phyloP scores from a whole-genome alignment of 179 eudicot genomes.

The Silene vulgaris region DNA sequence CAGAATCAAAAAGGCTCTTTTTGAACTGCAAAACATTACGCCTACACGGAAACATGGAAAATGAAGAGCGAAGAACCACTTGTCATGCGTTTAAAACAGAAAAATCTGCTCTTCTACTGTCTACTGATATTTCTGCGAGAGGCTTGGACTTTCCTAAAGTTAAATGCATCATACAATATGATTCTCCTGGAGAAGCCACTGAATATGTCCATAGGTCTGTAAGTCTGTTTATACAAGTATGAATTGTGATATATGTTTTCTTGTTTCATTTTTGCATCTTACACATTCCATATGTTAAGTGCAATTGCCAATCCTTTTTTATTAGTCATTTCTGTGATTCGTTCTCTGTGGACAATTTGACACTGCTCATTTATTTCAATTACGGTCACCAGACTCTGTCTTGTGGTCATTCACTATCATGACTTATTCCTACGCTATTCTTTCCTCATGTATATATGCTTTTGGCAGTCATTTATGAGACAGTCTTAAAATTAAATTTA shows the following conservation, averaged over 20 bases:
- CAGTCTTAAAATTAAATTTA: background rate
- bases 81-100: slow-evolving; percentile 72
- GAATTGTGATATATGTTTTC: background rate
- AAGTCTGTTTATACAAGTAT: slow-evolving; percentile 34
- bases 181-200: slow-evolving; percentile 95
- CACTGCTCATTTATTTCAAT: background rate
- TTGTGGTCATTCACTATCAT: background rate
- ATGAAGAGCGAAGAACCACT: slow-evolving; percentile 71
- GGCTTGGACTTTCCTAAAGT: slow-evolving; percentile 94
- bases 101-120: slow-evolving; percentile 83
- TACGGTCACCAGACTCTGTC: background rate
- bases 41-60: slow-evolving; percentile 85
- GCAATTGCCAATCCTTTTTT: background rate
- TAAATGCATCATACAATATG: slow-evolving; percentile 89
- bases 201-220: slow-evolving; percentile 92
- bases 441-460: background rate
- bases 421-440: background rate
- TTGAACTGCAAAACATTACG: slow-evolving; percentile 62
- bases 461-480: background rate
- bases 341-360: background rate
- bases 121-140: slow-evolving; percentile 91
- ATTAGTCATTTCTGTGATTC: background rate
- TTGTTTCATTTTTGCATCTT: slow-evolving; percentile 1
- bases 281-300: background rate
- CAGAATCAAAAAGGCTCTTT: slow-evolving; percentile 41